Percentiles rank a stretch among this genome's conserved stretches.
phyloP scores from a whole-genome alignment of 495 filamentous ascomycete genomes.

The Elasticomyces elasticus region DNA sequence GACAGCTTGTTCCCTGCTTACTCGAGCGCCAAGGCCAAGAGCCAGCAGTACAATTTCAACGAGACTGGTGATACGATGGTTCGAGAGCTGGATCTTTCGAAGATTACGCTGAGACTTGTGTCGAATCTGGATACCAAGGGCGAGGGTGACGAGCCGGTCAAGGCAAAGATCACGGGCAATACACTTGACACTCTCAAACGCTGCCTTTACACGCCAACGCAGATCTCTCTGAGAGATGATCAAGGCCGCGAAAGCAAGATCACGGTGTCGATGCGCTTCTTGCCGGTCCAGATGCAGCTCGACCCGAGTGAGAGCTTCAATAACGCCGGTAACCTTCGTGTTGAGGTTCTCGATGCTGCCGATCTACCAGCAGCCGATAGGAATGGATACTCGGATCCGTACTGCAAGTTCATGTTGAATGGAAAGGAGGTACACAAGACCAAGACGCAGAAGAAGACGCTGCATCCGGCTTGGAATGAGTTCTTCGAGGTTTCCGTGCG shows the following conservation, averaged over 20 bases:
- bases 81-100: constrained; percentile 89
- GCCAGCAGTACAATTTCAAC: constrained; percentile 57
- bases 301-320: constrained; percentile 95
- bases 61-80: constrained; percentile 95
- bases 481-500: constrained; percentile 75
- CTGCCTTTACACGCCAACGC: constrained; percentile 85
- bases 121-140: constrained; percentile 64
- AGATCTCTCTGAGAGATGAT: constrained; percentile 62
- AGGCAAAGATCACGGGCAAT: constrained; percentile 74
- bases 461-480: constrained; percentile 92
- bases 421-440: constrained; percentile 85
- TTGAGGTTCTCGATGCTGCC: constrained; percentile 79
- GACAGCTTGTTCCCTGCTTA: constrained; percentile 90
- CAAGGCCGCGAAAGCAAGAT: constrained; percentile 70
- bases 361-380: constrained; percentile 86
- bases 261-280: constrained; percentile 84
- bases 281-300: constrained; percentile 85
- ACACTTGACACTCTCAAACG: constrained; percentile 78
- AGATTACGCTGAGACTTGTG: constrained; percentile 75
- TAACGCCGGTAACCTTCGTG: constrained; percentile 88
- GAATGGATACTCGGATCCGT: constrained; percentile 94
- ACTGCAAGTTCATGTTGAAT: constrained; percentile 85
- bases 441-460: constrained; percentile 89
- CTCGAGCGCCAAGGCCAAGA: constrained; percentile 60
- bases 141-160: constrained; percentile 58